These are phyloP conservation scores for Fraxinus pennsylvanica DNA, from an alignment of 257 asterid species.

Conservation along the genomic window DNA sequence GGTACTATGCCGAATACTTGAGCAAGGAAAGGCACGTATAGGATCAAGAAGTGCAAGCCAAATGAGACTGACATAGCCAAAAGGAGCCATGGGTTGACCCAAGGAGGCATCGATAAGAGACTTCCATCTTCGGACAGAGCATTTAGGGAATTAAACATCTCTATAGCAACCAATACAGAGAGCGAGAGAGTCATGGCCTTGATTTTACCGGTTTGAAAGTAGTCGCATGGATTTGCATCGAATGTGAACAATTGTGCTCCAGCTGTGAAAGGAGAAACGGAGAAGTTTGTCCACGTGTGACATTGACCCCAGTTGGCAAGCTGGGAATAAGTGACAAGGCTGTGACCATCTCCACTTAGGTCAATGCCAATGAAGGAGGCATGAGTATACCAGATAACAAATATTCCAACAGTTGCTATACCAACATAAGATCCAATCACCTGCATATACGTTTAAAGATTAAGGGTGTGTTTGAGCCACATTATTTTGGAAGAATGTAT, in stretches of 20 bases:
- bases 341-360: constrained; percentile 84
- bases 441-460: constrained; percentile 37
- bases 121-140: constrained; percentile 99
- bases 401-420: constrained; percentile 88
- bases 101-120: constrained; percentile 89
- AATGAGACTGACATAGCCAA: constrained; percentile 94
- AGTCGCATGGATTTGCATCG: constrained; percentile 73
- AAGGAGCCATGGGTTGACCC: constrained; percentile 98
- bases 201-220: constrained; percentile 82
- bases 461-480: no score
- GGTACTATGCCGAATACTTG: constrained; percentile 88
- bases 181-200: constrained; percentile 98
- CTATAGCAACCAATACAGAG: constrained; percentile 88
- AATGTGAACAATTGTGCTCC: constrained; percentile 58
- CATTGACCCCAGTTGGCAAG: constrained; percentile 96
- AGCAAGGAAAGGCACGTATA: constrained; percentile 93
- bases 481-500: no score
- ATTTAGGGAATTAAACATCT: constrained; percentile 94
- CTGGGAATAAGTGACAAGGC: constrained; percentile 82
- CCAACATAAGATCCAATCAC: constrained; percentile 93
- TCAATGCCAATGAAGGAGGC: constrained; percentile 92
- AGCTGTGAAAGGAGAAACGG: constrained; percentile 85
- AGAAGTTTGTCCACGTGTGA: constrained; percentile 72
- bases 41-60: constrained; percentile 89
- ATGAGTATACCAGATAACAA: constrained; percentile 85